phyloP scores from a whole-genome alignment of 225 moss, liverwort and hornwort species.

The Lunularia cruciata region DNA sequence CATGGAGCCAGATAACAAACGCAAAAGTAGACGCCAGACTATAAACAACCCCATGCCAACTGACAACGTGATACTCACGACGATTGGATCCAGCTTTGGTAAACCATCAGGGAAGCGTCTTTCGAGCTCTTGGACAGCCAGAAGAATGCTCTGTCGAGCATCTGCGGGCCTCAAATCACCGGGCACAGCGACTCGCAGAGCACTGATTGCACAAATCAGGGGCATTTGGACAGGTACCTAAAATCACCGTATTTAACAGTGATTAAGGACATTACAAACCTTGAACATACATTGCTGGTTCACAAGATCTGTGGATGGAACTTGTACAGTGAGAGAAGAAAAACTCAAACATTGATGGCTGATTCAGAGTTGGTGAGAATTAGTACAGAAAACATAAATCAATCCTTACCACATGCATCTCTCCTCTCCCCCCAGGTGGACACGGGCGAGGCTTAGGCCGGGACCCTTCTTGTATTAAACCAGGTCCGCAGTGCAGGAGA shows the following conservation, averaged over 20 bases:
- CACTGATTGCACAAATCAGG: constrained; percentile 86
- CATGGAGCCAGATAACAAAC: too few species aligned
- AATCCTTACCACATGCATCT: constrained; percentile 95
- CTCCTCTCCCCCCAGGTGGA: constrained; percentile 83
- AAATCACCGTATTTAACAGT: constrained; percentile 27
- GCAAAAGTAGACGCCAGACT: too few species aligned
- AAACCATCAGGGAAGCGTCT: constrained; percentile 84
- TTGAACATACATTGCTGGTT: too few species aligned
- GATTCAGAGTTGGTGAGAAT: too few species aligned
- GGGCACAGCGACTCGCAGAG: constrained; percentile 89
- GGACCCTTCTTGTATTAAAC: constrained; percentile 67
- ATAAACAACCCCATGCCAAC: too few species aligned
- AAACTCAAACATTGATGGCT: too few species aligned
- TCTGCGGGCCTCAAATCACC: constrained; percentile 78
- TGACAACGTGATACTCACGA: constrained; percentile 44
- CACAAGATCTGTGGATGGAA: too few species aligned
- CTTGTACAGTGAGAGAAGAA: not conserved
- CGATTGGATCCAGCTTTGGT: constrained; percentile 89
- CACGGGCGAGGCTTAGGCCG: constrained; percentile 80
- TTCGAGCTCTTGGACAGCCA: constrained; percentile 93
- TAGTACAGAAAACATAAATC: not conserved
- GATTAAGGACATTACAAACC: not conserved
- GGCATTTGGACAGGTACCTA: constrained; percentile 97
- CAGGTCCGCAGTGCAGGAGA: constrained; percentile 75
- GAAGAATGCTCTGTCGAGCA: constrained; percentile 81